Percentiles rank a stretch among this genome's conserved stretches.
These are phyloP conservation scores for Pseudopithomyces chartarum DNA, from an alignment of 2,329 filamentous ascomycete species.

Conservation along the genomic window DNA sequence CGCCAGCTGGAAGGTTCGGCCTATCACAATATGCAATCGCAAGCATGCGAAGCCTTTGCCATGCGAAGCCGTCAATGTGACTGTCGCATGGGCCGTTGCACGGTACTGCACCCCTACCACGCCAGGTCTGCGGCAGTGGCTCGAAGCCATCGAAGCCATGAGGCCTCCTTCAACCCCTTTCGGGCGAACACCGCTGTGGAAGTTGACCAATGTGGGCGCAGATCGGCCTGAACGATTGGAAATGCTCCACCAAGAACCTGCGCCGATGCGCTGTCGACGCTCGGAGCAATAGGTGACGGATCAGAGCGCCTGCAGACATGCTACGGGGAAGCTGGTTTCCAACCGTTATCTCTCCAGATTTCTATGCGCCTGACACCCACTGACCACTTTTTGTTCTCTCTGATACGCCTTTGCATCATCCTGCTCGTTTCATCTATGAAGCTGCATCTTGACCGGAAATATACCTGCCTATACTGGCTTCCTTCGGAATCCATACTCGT, in stretches of 20 bases:
- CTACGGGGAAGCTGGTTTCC: not conserved
- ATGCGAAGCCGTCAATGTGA: slow-evolving; percentile 2
- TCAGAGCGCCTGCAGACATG: not conserved
- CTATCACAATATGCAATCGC: not conserved
- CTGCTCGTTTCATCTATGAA: not conserved
- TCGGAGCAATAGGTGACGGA: not conserved
- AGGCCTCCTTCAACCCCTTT: not conserved
- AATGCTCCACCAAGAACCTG: not conserved
- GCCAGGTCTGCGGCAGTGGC: slow-evolving; percentile 1
- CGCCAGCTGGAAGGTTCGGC: slow-evolving; percentile 4
- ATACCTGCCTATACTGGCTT: not conserved
- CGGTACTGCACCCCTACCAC: not conserved
- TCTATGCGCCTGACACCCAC: not conserved
- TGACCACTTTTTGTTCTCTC: not conserved
- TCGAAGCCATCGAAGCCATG: not conserved
- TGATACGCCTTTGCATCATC: not conserved
- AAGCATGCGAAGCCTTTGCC: not conserved
- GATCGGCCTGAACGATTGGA: not conserved
- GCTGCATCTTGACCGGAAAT: not conserved
- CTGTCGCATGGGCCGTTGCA: not conserved
- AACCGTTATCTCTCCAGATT: not conserved
- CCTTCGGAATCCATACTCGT: not conserved
- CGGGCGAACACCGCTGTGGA: not conserved
- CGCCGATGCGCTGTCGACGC: not conserved
- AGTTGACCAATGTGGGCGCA: not conserved